These are phyloP conservation scores for Ustilago shanxiensis DNA, from an alignment of 1,284 basidiomycete genomes.

Conservation along the genomic window DNA sequence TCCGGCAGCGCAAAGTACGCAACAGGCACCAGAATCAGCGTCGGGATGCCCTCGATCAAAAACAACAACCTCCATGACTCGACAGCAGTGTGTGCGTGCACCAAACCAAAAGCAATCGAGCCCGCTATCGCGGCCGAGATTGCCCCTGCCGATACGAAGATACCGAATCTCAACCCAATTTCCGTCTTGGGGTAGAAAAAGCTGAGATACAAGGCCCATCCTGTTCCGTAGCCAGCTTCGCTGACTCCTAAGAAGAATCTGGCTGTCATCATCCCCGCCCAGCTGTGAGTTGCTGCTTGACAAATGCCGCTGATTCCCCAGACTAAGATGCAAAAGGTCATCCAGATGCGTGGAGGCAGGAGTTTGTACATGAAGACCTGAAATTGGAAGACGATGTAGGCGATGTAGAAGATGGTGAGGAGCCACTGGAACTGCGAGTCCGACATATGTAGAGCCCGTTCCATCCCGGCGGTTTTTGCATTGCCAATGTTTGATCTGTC, in stretches of 20 bases:
- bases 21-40: constrained; percentile 55
- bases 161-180: constrained; percentile 62
- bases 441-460: constrained; percentile 41
- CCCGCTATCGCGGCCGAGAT: constrained; percentile 53
- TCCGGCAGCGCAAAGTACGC: constrained; percentile 61
- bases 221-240: constrained; percentile 65
- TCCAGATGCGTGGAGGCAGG: constrained; percentile 55
- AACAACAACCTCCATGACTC: constrained; percentile 61
- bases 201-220: constrained; percentile 55
- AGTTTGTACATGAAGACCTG: constrained; percentile 61
- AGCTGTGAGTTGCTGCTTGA: constrained; percentile 58
- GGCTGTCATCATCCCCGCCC: constrained; percentile 58
- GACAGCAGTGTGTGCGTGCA: constrained; percentile 49
- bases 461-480: constrained; percentile 61
- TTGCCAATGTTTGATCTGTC: constrained; percentile 60
- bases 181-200: constrained; percentile 67
- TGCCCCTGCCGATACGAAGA: constrained; percentile 43
- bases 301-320: constrained; percentile 60
- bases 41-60: constrained; percentile 64
- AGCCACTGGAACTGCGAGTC: constrained; percentile 63
- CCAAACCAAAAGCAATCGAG: constrained; percentile 64
- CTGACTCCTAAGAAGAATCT: constrained; percentile 60
- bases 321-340: constrained; percentile 53
- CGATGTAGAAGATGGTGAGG: constrained; percentile 60
- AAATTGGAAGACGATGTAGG: constrained; percentile 61